Percentiles rank a stretch among this genome's conserved stretches.
phyloP scores from a whole-genome alignment of 108 stramenopile species.

The Bacterosira constricta region DNA sequence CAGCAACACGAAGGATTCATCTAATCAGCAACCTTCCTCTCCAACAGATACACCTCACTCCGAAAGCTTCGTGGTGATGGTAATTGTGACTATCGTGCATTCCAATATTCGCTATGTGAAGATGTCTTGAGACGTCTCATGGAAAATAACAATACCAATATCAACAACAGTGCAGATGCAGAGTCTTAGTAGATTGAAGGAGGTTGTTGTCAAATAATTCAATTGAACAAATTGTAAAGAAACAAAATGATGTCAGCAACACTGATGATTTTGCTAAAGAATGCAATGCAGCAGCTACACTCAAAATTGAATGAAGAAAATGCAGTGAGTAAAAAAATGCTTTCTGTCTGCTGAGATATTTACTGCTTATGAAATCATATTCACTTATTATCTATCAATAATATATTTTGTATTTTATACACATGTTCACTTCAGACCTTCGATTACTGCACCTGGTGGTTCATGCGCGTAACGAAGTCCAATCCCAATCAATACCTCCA shows the following conservation, averaged over 20 bases:
- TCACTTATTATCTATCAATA: background rate
- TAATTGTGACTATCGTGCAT: slow-evolving; percentile 93
- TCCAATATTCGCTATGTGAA: slow-evolving; percentile 83
- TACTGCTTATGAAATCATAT: too few relatives aligned
- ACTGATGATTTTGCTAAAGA: background rate
- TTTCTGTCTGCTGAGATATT: too few relatives aligned
- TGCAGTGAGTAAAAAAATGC: too few relatives aligned
- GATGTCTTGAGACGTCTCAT: slow-evolving; percentile 22
- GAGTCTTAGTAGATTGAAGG: slow-evolving; percentile 25
- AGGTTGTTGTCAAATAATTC: slow-evolving; percentile 9
- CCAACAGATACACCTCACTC: slow-evolving; percentile 55
- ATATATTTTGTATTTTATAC: too few relatives aligned
- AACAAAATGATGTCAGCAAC: background rate
- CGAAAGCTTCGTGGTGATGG: slow-evolving; percentile 90
- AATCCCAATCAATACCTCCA: slow-evolving; percentile 64
- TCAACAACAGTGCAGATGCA: background rate
- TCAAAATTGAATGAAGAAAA: too few relatives aligned
- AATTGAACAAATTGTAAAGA: too few relatives aligned
- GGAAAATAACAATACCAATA: background rate
- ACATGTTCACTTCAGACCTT: slow-evolving; percentile 30
- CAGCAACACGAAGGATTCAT: too few relatives aligned
- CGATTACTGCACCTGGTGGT: slow-evolving; percentile 89
- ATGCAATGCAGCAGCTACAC: slow-evolving; percentile 5
- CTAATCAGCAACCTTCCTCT: slow-evolving; percentile 43
- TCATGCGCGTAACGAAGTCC: slow-evolving; percentile 69